These are phyloP conservation scores for Podaxis rugospora DNA, from an alignment of 768 basidiomycete genomes.

Conservation along the genomic window DNA sequence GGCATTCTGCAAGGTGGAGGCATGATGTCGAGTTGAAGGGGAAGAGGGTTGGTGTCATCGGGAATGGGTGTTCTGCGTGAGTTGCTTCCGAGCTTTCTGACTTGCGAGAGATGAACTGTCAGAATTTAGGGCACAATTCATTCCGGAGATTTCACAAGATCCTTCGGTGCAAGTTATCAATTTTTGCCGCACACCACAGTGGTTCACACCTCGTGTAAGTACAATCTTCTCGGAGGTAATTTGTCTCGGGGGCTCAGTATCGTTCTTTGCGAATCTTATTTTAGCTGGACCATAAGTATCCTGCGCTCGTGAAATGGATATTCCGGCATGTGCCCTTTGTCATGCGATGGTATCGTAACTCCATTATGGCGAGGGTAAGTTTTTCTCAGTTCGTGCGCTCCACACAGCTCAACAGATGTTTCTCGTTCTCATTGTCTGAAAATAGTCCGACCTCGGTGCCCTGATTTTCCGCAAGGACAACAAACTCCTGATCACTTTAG, in stretches of 20 bases:
- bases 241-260: neutral
- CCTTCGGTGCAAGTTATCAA: conserved; percentile 48
- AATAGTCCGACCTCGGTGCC: conserved; percentile 33
- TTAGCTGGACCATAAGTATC: conserved; percentile 38
- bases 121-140: conserved; percentile 49
- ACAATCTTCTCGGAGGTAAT: neutral
- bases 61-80: conserved; percentile 59
- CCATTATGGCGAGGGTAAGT: conserved; percentile 43
- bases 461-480: conserved; percentile 39
- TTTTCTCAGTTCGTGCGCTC: neutral
- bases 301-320: conserved; percentile 42
- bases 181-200: conserved; percentile 57
- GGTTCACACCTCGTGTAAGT: conserved; percentile 50
- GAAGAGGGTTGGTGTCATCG: conserved; percentile 56
- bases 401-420: neutral
- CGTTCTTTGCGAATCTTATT: neutral
- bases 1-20: conserved; percentile 55
- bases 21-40: conserved; percentile 47
- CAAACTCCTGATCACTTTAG: conserved; percentile 22
- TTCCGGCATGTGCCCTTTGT: conserved; percentile 50
- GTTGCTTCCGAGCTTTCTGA: conserved; percentile 18
- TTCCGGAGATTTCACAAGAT: conserved; percentile 49
- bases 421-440: neutral
- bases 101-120: neutral
- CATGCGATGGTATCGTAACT: conserved; percentile 43